Conservation (phyloP, 805 yeast genomes). For the Lipomyces yamadae region DNA sequence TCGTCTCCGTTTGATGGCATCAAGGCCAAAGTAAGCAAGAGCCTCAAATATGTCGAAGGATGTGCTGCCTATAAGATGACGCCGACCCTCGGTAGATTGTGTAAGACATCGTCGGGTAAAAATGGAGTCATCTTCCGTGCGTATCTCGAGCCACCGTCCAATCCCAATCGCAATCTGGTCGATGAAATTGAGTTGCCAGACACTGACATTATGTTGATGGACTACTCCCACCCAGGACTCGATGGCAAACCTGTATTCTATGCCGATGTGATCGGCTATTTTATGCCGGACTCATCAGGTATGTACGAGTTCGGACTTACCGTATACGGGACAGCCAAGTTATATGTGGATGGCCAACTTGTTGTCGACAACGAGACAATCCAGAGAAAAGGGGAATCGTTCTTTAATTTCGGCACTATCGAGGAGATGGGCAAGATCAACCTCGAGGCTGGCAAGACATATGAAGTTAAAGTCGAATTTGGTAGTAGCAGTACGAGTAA, state of each 20-base stretch:
- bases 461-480: slow-evolving; percentile 55
- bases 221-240: slow-evolving; percentile 18
- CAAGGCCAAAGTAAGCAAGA: slow-evolving; percentile 38
- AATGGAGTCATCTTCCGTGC: slow-evolving; percentile 4
- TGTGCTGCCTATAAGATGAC: background rate
- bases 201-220: slow-evolving; percentile 19
- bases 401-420: slow-evolving; percentile 60
- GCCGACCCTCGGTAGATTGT: slow-evolving; percentile 3
- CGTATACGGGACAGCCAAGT: slow-evolving; percentile 59
- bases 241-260: slow-evolving; percentile 44
- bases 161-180: slow-evolving; percentile 7
- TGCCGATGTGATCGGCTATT: slow-evolving; percentile 53
- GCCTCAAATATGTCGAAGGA: slow-evolving; percentile 53
- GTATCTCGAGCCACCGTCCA: slow-evolving; percentile 8
- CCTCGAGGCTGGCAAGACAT: slow-evolving; percentile 53
- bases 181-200: slow-evolving; percentile 13
- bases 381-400: slow-evolving; percentile 56
- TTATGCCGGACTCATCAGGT: slow-evolving; percentile 55
- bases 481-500: slow-evolving; percentile 55
- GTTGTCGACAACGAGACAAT: slow-evolving; percentile 61
- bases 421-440: slow-evolving; percentile 52
- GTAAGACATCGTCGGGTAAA: slow-evolving; percentile 4
- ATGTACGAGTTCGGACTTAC: slow-evolving; percentile 58
- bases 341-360: slow-evolving; percentile 58
- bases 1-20: slow-evolving; percentile 33